These are phyloP conservation scores for Fonsecaea pedrosoi DNA, from an alignment of 2,329 filamentous ascomycete species.

Conservation along the genomic window DNA sequence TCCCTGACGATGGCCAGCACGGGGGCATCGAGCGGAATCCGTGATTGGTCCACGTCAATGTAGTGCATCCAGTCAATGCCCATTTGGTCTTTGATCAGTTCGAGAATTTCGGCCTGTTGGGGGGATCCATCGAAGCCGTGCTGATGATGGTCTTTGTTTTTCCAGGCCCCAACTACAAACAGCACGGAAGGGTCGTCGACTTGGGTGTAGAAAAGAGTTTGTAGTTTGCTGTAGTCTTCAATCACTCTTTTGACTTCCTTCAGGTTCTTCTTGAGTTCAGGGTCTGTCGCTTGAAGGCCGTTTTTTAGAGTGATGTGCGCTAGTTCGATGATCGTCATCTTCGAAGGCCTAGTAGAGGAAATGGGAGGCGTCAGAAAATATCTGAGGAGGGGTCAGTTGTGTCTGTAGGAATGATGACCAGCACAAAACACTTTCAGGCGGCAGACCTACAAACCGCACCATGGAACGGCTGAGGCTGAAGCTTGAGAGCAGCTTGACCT, in stretches of 20 bases:
- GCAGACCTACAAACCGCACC: background rate
- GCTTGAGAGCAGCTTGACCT: background rate
- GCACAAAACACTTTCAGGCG: background rate
- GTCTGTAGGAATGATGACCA: background rate
- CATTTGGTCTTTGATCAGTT: constrained; percentile 34
- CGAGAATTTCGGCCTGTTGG: constrained; percentile 28
- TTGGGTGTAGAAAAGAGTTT: constrained; percentile 31
- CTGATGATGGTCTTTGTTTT: constrained; percentile 30
- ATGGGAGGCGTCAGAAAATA: background rate
- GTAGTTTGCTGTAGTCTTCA: constrained; percentile 32
- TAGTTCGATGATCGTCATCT: constrained; percentile 35
- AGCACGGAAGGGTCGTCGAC: constrained; percentile 31
- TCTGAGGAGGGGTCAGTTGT: background rate
- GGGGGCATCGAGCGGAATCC: constrained; percentile 27
- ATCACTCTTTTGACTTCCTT: constrained; percentile 34
- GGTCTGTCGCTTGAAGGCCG: constrained; percentile 27
- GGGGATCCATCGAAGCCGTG: constrained; percentile 31
- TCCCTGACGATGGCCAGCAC: constrained; percentile 28
- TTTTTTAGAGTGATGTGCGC: constrained; percentile 31
- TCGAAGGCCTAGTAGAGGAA: background rate
- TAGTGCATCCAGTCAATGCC: constrained; percentile 36
- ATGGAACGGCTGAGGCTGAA: background rate
- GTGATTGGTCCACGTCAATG: constrained; percentile 29
- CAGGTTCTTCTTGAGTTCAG: constrained; percentile 28
- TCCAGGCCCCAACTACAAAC: constrained; percentile 34